phyloP scores from a whole-genome alignment of 208 protist genomes.

The Trypanosoma conorhini region DNA sequence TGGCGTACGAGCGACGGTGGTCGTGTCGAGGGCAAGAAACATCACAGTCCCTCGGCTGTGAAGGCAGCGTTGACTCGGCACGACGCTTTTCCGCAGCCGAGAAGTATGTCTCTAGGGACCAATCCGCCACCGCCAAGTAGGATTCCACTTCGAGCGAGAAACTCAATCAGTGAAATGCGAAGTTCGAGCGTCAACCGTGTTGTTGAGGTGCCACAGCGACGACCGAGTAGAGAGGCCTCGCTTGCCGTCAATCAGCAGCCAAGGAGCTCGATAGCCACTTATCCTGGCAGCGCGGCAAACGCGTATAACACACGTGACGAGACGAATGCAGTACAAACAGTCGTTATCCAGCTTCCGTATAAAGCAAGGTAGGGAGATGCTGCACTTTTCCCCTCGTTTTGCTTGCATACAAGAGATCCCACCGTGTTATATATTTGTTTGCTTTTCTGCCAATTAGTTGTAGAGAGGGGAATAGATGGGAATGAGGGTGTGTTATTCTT shows the following conservation, averaged over 20 bases:
- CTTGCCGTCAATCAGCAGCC: background rate
- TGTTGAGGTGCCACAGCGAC: constrained; percentile 5
- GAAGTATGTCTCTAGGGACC: constrained; percentile 24
- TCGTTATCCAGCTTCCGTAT: constrained; percentile 21
- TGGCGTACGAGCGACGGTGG: constrained; percentile 66
- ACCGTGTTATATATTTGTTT: background rate
- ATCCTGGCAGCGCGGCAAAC: background rate
- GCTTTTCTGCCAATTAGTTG: background rate
- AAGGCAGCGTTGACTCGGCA: background rate
- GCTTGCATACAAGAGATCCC: background rate
- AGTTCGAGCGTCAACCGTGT: background rate
- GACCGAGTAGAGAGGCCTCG: background rate
- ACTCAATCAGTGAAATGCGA: constrained; percentile 2
- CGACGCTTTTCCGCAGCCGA: background rate
- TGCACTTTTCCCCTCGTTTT: background rate
- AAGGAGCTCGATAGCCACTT: too few species aligned
- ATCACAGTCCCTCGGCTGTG: background rate
- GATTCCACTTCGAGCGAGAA: constrained; percentile 24
- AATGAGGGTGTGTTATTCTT: constrained; percentile 1
- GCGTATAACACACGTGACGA: background rate
- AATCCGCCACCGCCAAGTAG: constrained; percentile 21
- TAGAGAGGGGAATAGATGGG: background rate
- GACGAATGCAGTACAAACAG: background rate
- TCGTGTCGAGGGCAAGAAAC: constrained; percentile 37
- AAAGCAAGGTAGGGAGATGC: constrained; percentile 1